Evolutionary conservation across 2,329 filamentous ascomycete species (phyloP).

Genomic region (Cladosporium sp.): DNA sequence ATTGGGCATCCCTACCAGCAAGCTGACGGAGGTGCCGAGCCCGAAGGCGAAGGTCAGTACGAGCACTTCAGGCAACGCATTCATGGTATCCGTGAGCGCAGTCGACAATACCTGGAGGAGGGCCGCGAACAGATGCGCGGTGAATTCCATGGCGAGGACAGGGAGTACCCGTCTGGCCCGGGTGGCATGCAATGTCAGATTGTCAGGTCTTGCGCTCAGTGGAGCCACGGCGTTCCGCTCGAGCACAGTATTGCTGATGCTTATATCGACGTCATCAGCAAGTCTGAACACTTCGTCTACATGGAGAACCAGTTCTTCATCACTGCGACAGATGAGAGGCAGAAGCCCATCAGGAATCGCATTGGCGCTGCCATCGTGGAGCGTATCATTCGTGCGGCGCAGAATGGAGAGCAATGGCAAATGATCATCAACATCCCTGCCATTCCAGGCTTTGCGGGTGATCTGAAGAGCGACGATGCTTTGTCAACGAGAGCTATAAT

Average conservation of each 20-base stretch:
- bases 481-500: slow-evolving; percentile 81
- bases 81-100: slow-evolving; percentile 30
- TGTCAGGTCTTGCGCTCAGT: slow-evolving; percentile 58
- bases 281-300: slow-evolving; percentile 96
- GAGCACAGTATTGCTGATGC: slow-evolving; percentile 92
- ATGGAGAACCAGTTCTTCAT: slow-evolving; percentile 99
- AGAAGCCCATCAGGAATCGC: slow-evolving; percentile 73
- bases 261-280: slow-evolving; percentile 90
- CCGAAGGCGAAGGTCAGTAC: slow-evolving; percentile 32
- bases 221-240: slow-evolving; percentile 59
- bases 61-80: slow-evolving; percentile 36
- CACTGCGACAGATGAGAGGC: slow-evolving; percentile 70
- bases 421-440: slow-evolving; percentile 77
- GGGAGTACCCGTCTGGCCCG: slow-evolving; percentile 36
- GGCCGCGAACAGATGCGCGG: slow-evolving; percentile 27
- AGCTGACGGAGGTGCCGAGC: slow-evolving; percentile 26
- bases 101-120: slow-evolving; percentile 29
- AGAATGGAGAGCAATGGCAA: slow-evolving; percentile 66
- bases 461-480: slow-evolving; percentile 70
- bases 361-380: slow-evolving; percentile 78
- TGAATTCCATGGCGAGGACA: slow-evolving; percentile 24
- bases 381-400: slow-evolving; percentile 69
- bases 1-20: slow-evolving; percentile 36
- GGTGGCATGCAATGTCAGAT: slow-evolving; percentile 80
- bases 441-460: slow-evolving; percentile 79